Evolutionary conservation across 495 filamentous ascomycete genomes (phyloP).

Genomic region (Lasiosphaeria ovina): DNA sequence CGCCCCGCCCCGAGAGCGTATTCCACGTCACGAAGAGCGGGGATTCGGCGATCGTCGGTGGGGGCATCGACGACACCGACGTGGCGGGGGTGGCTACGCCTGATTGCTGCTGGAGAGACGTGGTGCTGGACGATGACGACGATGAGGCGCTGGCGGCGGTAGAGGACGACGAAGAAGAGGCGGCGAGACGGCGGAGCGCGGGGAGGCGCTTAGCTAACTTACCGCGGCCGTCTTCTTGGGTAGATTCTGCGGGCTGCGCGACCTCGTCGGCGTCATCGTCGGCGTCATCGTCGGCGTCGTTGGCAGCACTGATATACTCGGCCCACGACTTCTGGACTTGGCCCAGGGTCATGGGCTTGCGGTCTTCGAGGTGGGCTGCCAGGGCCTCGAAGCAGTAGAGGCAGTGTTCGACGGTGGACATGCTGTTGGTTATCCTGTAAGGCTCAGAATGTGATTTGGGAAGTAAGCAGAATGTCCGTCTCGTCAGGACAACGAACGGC

Average conservation of each 20-base stretch:
- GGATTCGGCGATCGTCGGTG: conserved; percentile 33
- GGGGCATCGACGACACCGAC: conserved; percentile 31
- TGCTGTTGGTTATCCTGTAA: conserved; percentile 32
- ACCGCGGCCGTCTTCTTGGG: conserved; percentile 18
- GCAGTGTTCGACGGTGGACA: conserved; percentile 84
- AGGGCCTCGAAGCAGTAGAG: conserved; percentile 90
- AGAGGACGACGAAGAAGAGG: conserved; percentile 28
- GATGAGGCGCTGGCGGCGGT: conserved; percentile 23
- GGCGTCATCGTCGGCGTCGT: conserved; percentile 14
- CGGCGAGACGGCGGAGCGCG: conserved; percentile 38
- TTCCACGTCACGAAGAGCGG: conserved; percentile 98
- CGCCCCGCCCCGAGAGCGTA: conserved; percentile 56
- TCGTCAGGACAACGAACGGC: no score
- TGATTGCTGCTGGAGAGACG: conserved; percentile 25
- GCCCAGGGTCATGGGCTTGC: conserved; percentile 51
- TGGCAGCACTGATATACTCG: conserved; percentile 35
- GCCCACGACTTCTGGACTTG: conserved; percentile 74
- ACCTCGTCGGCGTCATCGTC: conserved; percentile 4
- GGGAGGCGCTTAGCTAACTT: conserved; percentile 37
- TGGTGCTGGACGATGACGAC: conserved; percentile 23
- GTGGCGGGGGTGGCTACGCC: conserved; percentile 34
- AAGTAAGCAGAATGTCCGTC: neutral
- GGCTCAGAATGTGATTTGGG: neutral
- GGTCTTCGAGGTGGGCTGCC: conserved; percentile 46
- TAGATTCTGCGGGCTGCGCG: no score